phyloP scores from a whole-genome alignment of 2,329 filamentous ascomycete species.

The Exophiala dermatitidis region DNA sequence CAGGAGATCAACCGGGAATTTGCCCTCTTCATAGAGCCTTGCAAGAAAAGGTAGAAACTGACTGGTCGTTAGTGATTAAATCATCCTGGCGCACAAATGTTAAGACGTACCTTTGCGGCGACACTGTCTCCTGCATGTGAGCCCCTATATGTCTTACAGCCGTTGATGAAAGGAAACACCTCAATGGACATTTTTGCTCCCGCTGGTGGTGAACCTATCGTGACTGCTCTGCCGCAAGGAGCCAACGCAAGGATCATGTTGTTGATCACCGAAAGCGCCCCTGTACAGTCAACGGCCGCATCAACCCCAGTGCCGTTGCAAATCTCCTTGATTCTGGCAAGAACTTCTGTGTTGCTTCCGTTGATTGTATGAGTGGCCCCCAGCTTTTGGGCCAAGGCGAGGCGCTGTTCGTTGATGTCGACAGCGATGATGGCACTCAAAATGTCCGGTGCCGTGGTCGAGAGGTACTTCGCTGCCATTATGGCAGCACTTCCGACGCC shows the following conservation, averaged over 20 bases:
- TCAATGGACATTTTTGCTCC: not conserved
- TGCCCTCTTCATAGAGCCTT: not conserved
- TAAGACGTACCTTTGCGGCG: not conserved
- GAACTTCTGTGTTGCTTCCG: not conserved
- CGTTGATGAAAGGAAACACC: slow-evolving; percentile 3
- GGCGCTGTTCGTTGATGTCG: slow-evolving; percentile 33
- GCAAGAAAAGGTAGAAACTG: slow-evolving; percentile 1
- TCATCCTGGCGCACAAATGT: too few species aligned
- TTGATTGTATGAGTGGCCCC: slow-evolving; percentile 33
- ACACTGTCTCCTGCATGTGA: not conserved
- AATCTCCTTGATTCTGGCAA: not conserved
- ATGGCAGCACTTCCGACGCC: slow-evolving; percentile 43
- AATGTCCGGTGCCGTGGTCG: slow-evolving; percentile 9
- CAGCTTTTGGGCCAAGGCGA: slow-evolving; percentile 35
- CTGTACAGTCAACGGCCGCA: slow-evolving; percentile 47
- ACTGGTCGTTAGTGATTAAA: too few species aligned
- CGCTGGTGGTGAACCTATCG: not conserved
- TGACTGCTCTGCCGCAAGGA: slow-evolving; percentile 36
- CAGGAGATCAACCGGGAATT: not conserved
- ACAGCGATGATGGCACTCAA: slow-evolving; percentile 36
- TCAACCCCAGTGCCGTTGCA: slow-evolving; percentile 35
- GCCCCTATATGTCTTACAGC: not conserved
- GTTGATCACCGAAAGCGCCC: slow-evolving; percentile 38
- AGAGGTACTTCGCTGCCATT: slow-evolving; percentile 42
- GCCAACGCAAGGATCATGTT: slow-evolving; percentile 39